phyloP scores from a whole-genome alignment of 257 asterid genomes.

The Eustoma russellianum region DNA sequence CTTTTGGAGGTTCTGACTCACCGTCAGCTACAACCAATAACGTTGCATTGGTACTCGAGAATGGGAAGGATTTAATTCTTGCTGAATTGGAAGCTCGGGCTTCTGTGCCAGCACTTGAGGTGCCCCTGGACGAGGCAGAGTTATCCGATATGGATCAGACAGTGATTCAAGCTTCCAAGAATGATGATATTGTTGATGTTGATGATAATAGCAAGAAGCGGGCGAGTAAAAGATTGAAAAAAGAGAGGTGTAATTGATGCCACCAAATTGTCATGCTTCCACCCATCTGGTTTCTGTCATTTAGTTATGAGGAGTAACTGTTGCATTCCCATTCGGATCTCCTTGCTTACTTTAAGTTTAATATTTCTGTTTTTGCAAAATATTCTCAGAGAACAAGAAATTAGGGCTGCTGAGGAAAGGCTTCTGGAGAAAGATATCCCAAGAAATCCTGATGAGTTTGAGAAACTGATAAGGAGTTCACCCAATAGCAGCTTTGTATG shows the following conservation, averaged over 20 bases:
- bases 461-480: constrained; percentile 66
- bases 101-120: constrained; percentile 78
- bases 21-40: constrained; percentile 18
- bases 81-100: constrained; percentile 71
- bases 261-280: neutral
- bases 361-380: neutral
- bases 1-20: constrained; percentile 19
- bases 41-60: constrained; percentile 19
- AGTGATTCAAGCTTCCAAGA: constrained; percentile 25
- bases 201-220: constrained; percentile 43
- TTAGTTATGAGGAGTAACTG: neutral
- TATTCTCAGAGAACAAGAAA: constrained; percentile 67
- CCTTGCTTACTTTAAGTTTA: neutral
- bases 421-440: constrained; percentile 70
- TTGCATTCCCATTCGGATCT: neutral
- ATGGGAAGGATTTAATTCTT: constrained; percentile 28
- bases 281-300: neutral
- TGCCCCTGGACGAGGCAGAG: constrained; percentile 70
- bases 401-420: constrained; percentile 89
- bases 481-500: constrained; percentile 88
- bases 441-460: constrained; percentile 76
- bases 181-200: constrained; percentile 19
- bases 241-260: constrained; percentile 41
- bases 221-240: constrained; percentile 53
- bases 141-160: constrained; percentile 30